These are phyloP conservation scores for Pneumocystis murina DNA, from an alignment of 1,139 yeast species.

Conservation along the genomic window DNA sequence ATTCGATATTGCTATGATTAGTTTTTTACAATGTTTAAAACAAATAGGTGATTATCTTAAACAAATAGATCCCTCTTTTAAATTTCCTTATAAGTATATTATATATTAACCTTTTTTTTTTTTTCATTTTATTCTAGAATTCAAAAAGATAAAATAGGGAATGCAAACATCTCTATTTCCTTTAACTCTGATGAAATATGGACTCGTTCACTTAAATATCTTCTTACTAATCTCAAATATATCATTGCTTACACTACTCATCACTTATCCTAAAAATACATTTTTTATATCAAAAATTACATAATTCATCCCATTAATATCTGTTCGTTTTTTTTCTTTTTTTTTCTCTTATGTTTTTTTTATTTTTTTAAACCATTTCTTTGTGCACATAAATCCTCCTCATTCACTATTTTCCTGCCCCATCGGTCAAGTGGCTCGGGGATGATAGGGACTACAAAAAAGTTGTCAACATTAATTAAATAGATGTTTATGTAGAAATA, in stretches of 20 bases:
- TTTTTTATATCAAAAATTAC: not conserved
- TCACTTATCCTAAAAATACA: not conserved
- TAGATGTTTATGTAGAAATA: not conserved
- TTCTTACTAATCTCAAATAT: conserved; percentile 47
- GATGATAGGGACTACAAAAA: not conserved
- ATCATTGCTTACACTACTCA: conserved; percentile 24
- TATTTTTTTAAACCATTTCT: not conserved
- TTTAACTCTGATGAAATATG: conserved; percentile 51
- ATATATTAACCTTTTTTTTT: not conserved
- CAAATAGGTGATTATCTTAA: conserved; percentile 42
- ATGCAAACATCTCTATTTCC: conserved; percentile 51
- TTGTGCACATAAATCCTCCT: not conserved
- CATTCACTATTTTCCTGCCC: not conserved
- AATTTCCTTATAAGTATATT: not conserved
- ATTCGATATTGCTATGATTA: conserved; percentile 64
- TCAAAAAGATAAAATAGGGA: conserved; percentile 58
- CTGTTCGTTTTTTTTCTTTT: not conserved
- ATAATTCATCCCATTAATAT: not conserved
- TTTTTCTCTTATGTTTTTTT: not conserved
- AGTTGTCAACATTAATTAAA: not conserved
- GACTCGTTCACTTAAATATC: conserved; percentile 78
- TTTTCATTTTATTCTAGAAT: conserved; percentile 20
- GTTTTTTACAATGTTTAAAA: conserved; percentile 46
- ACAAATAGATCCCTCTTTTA: conserved; percentile 33
- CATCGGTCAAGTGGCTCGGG: not conserved